Base-by-base conservation (phyloP, 139 green algal genomes). In the Chlamydomonas asymmetrica region DNA sequence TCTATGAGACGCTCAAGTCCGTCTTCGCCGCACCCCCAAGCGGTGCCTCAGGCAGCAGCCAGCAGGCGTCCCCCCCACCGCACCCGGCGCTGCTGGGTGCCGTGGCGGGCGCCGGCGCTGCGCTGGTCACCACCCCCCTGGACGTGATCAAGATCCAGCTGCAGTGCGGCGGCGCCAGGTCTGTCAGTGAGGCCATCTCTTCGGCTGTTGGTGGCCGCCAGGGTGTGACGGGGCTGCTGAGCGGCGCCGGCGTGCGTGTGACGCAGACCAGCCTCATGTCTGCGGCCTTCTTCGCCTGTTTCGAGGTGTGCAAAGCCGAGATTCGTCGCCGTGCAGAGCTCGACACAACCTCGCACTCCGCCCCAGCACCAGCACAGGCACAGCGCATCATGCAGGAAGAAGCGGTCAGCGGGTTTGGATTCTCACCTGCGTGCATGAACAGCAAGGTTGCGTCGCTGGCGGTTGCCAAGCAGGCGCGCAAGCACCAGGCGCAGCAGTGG, bases 101-200 rank as follows among this genome's bases (percentile, higher is more conserved):
- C 35, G 65, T 81, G 48, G 84, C 82, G 22, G 91, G 91, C 6
- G 88, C 91, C 2, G 48, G 61, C 52, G 89, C 91, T 6, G 86
- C 91, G 3, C 75, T 80, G 40, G 81, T 81, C 63, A 94, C 91
- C 50, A 94, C 89, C 67, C 91, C 91, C 32, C 80, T 95, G 37
- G 91, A 95, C 67, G 82, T 91, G 39, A 74, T 89, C 54, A 95
- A 94, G 84, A 94, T 88, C 7, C 76, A 81, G 54, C 77, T 93
- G 75, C 89, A 94, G 80, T 92, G 85, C 78, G 80, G 75, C 39
- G 39, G 41, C 16, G 74, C 76, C 32, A 39, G 20, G 27, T 67
- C 74, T 9, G 60, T 67, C 27, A 35, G 39, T 3, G 34, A 41
- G 34, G 67, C 73, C 13, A n/a, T 76, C 32, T 16, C 18, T 23